Evolutionary conservation across 2,329 filamentous ascomycete genomes (phyloP).

Genomic region (Blumeriella jaapii): DNA sequence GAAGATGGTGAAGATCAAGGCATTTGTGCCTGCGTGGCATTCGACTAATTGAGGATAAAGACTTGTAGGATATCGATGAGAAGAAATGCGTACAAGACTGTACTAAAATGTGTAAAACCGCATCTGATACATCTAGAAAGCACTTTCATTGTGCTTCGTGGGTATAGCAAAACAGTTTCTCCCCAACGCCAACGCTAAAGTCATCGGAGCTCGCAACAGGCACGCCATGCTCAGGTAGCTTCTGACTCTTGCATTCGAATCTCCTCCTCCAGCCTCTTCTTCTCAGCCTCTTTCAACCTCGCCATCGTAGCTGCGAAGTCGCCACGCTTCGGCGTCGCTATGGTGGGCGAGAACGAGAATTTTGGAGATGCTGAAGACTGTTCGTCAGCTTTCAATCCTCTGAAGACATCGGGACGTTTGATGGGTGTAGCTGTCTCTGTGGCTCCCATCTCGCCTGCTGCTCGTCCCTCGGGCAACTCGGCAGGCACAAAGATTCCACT

Average conservation of each 20-base stretch:
- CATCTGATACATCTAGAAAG: too few species aligned
- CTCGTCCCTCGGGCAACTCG: constrained; percentile 14
- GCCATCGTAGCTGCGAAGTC: constrained; percentile 38
- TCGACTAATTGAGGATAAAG: constrained; percentile 7
- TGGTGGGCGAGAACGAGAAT: constrained; percentile 25
- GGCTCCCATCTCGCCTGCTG: constrained; percentile 10
- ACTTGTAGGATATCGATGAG: background rate
- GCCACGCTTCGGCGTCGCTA: constrained; percentile 20
- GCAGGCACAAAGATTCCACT: constrained; percentile 24
- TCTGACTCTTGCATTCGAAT: constrained; percentile 36
- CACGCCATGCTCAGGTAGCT: constrained; percentile 24
- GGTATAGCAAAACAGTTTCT: constrained; percentile 14
- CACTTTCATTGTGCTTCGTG: constrained; percentile 6
- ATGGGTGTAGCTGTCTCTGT: constrained; percentile 21
- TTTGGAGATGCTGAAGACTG: constrained; percentile 28
- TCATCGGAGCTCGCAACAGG: constrained; percentile 8
- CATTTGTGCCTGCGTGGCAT: constrained; percentile 73
- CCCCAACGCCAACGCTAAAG: constrained; percentile 24
- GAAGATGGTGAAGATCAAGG: constrained; percentile 50
- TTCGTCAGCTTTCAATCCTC: constrained; percentile 30
- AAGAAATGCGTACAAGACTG: too few species aligned
- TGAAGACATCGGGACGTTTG: constrained; percentile 27
- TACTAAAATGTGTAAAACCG: too few species aligned
- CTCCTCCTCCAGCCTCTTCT: constrained; percentile 40
- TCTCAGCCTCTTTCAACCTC: constrained; percentile 44